A percentile compares a stretch with the other conserved stretches of the same genome.
Conservation (phyloP, 148 eudicot genomes). For the Persicaria tinctoria region DNA sequence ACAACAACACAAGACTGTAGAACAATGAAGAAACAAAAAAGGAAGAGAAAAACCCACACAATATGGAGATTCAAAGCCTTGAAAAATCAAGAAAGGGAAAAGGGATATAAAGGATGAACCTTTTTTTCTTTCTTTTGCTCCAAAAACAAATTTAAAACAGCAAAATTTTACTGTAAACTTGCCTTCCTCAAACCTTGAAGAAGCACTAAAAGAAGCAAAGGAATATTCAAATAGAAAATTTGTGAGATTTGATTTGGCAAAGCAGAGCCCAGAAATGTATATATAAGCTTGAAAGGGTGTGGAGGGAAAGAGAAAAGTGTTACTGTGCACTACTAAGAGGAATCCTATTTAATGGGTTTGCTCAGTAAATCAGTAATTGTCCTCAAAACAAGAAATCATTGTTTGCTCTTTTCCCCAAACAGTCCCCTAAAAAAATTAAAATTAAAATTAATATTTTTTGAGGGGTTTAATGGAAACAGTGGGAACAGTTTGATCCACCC, state of each 20-base stretch:
- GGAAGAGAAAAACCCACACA: background rate
- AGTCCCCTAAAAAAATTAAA: conserved; percentile 17
- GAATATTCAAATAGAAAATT: conserved; percentile 11
- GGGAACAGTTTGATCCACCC: conserved; percentile 1
- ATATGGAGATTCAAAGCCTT: background rate
- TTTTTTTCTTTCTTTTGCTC: conserved; percentile 13
- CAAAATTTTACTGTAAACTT: conserved; percentile 5
- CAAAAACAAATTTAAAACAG: background rate
- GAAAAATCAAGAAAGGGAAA: conserved; percentile 19
- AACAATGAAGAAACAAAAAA: background rate
- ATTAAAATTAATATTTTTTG: background rate
- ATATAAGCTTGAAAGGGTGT: conserved; percentile 19
- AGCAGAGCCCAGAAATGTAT: conserved; percentile 25
- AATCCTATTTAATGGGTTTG: conserved; percentile 24
- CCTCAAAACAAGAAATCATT: conserved; percentile 57
- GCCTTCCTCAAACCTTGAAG: conserved; percentile 16
- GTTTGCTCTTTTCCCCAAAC: conserved; percentile 38
- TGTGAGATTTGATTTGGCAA: conserved; percentile 26
- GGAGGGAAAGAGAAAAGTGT: conserved; percentile 1
- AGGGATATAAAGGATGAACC: conserved; percentile 26
- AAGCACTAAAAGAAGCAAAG: conserved; percentile 17
- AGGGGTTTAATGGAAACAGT: background rate
- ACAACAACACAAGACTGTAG: too few relatives aligned
- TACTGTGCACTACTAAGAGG: conserved; percentile 1
- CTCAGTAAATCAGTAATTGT: conserved; percentile 33